phyloP scores from a whole-genome alignment of 148 eudicot species.

The Limonium bicolor region DNA sequence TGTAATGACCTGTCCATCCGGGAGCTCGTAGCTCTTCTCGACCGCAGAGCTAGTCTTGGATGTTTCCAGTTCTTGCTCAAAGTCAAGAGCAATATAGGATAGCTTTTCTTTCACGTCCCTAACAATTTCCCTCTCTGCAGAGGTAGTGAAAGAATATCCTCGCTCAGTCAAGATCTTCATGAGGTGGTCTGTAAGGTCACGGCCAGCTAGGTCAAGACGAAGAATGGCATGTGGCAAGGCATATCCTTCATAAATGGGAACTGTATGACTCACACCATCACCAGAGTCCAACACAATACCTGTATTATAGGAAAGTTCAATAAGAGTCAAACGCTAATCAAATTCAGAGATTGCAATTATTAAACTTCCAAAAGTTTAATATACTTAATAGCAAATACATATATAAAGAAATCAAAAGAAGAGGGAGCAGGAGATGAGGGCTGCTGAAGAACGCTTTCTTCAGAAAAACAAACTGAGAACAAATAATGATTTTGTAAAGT shows the following conservation, averaged over 20 bases:
- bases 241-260: conserved; percentile 2
- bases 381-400: too few relatives aligned
- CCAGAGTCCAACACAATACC: conserved; percentile 3
- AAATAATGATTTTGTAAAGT: too few relatives aligned
- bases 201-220: conserved; percentile 1
- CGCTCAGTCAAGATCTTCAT: conserved; percentile 5
- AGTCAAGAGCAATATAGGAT: conserved; percentile 2
- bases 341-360: too few relatives aligned
- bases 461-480: too few relatives aligned
- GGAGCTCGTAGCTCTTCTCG: conserved; percentile 4
- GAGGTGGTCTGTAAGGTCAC: background rate
- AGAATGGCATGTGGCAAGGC: conserved; percentile 2
- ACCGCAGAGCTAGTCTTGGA: background rate
- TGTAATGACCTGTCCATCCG: background rate
- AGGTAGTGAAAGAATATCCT: background rate
- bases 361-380: too few relatives aligned
- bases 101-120: conserved; percentile 4
- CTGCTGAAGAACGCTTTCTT: too few relatives aligned
- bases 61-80: conserved; percentile 2
- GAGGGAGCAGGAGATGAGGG: too few relatives aligned
- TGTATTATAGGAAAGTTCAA: background rate
- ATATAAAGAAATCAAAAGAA: too few relatives aligned
- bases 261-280: conserved; percentile 1
- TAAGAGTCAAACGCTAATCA: background rate
- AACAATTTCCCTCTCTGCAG: conserved; percentile 3